Evolutionary conservation across 257 asterid species (phyloP).

Genomic region (Verbena officinalis): DNA sequence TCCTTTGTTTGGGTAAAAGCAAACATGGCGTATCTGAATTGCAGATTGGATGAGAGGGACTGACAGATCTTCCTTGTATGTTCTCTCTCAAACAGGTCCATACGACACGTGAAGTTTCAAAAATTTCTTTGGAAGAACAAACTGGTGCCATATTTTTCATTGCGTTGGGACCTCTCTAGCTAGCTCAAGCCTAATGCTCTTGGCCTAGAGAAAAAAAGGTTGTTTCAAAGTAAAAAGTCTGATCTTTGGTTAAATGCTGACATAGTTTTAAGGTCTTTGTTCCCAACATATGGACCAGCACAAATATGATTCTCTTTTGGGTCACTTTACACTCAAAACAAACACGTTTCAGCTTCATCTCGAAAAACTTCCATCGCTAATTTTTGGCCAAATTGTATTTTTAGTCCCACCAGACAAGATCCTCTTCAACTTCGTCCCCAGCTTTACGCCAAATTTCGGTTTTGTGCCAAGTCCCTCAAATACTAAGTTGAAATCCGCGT

Average conservation of each 20-base stretch:
- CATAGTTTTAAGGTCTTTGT: slow-evolving; percentile 19
- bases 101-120: slow-evolving; percentile 52
- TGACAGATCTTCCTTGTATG: slow-evolving; percentile 39
- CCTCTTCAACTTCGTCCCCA: no score
- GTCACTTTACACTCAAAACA: slow-evolving; percentile 18
- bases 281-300: slow-evolving; percentile 40
- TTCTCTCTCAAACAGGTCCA: slow-evolving; percentile 50
- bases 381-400: no score
- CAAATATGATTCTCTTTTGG: slow-evolving; percentile 10
- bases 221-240: not conserved
- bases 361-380: not conserved
- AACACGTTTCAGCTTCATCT: slow-evolving; percentile 28
- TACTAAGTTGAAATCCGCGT: no score
- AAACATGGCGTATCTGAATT: slow-evolving; percentile 48
- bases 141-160: slow-evolving; percentile 16
- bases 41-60: slow-evolving; percentile 68
- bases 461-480: no score
- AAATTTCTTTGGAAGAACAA: slow-evolving; percentile 18
- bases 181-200: slow-evolving; percentile 9
- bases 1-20: slow-evolving; percentile 36
- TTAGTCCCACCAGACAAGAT: no score
- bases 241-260: slow-evolving; percentile 19
- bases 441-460: no score
- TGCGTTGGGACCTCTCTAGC: slow-evolving; percentile 58
- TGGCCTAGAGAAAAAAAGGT: slow-evolving; percentile 7